phyloP scores from a whole-genome alignment of 768 basidiomycete genomes.

The Tulasnella sp. region DNA sequence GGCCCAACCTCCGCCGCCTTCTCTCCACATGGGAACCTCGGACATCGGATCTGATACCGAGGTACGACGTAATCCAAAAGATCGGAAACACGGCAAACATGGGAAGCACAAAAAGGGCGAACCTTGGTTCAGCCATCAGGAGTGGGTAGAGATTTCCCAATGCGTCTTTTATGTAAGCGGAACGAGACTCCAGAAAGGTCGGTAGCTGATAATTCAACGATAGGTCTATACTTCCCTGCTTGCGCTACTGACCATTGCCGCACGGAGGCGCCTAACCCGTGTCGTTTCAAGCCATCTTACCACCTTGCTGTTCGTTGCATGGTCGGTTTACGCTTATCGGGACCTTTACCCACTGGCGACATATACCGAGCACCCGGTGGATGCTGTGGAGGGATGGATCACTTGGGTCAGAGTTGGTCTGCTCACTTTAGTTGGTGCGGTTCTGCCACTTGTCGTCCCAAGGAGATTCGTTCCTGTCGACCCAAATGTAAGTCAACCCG shows the following conservation, averaged over 20 bases:
- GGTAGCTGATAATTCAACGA: not conserved
- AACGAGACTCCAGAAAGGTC: not conserved
- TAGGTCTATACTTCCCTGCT: slow-evolving; percentile 50
- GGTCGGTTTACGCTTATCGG: slow-evolving; percentile 45
- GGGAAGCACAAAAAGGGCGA: slow-evolving; percentile 31
- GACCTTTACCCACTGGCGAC: slow-evolving; percentile 57
- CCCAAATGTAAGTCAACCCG: slow-evolving; percentile 42
- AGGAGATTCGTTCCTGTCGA: slow-evolving; percentile 58
- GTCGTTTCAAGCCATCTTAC: slow-evolving; percentile 49
- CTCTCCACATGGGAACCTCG: slow-evolving; percentile 16
- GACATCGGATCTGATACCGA: slow-evolving; percentile 26
- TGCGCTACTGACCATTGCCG: slow-evolving; percentile 43
- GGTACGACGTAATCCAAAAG: slow-evolving; percentile 28
- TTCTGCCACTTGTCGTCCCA: slow-evolving; percentile 56
- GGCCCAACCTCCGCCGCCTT: slow-evolving; percentile 36
- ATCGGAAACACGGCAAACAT: slow-evolving; percentile 37
- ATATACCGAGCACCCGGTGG: slow-evolving; percentile 50
- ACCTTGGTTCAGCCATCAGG: slow-evolving; percentile 35
- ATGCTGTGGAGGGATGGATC: slow-evolving; percentile 47
- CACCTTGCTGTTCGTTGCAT: slow-evolving; percentile 47
- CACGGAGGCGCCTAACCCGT: slow-evolving; percentile 42
- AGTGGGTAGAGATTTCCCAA: slow-evolving; percentile 38
- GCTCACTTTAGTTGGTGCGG: slow-evolving; percentile 45
- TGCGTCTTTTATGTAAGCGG: slow-evolving; percentile 40
- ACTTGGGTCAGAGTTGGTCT: slow-evolving; percentile 55